Base-by-base conservation (phyloP, 2,329 filamentous ascomycete genomes). In the Epichloe scottii region DNA sequence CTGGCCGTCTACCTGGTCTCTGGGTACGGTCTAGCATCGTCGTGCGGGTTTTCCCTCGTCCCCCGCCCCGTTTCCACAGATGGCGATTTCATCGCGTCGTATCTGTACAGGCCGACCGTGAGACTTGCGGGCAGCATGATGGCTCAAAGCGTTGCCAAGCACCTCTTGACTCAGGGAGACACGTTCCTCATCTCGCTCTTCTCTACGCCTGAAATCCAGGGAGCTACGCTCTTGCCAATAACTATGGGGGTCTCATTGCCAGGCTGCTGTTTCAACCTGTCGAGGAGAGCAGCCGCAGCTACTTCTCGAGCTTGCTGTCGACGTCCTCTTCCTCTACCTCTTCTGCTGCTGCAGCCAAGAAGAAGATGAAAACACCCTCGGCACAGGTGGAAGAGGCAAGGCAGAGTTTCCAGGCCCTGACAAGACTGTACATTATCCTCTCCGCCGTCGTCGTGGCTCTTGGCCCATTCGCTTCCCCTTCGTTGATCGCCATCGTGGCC, bases 191-290 rank as follows among this genome's bases (percentile, higher is more conserved):
- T 98, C 56, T 84, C 87, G 15, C 70, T 83, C 12, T 75, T 97
- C 52, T 84, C 90, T 6, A 82, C 82, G 0, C 78, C 93, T 1
- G 74, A 81, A 41, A 85, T 90, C 4, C 93, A 97, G 70, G 93
- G 93, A 82, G 89, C 37, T 98, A 97, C 63, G 89, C 90, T 0
- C 76, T 98, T 5, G 93, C 91, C 49, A 89, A 89, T 60, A 98
- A 97, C 67, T 98, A 93, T 64, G 93, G 93, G 21, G 87, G 90
- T 2, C 78, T 98, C 0, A 71, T 95, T 30, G 93, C 93, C 0
- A 81, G 93, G 3, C 80, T 97, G 56, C 71, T 98, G 48, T 91
- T 98, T 65, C 93, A 97, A 62, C 94, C 93, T 7, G 81, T 98
- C 53, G 93, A 98, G 67, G 94, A 98, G 68, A 91, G 85, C 64